Conservation (phyloP, 2,329 filamentous ascomycete species). For the Davidsoniella eucalypti region DNA sequence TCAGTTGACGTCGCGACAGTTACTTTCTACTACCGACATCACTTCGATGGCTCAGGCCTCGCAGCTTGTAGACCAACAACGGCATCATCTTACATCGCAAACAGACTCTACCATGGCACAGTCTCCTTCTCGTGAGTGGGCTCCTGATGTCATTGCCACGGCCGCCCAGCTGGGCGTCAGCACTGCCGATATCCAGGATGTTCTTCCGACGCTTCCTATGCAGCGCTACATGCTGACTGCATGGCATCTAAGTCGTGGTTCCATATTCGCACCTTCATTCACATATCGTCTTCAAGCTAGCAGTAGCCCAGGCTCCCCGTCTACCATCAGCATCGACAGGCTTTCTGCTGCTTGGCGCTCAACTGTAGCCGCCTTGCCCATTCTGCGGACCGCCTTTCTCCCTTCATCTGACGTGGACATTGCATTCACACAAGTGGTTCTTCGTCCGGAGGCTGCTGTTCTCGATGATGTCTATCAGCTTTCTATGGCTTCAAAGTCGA, state of each 20-base stretch:
- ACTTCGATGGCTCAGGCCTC: constrained; percentile 19
- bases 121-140: not conserved
- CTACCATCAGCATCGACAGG: constrained; percentile 21
- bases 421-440: constrained; percentile 48
- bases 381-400: constrained; percentile 54
- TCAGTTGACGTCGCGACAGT: constrained; percentile 49
- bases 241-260: constrained; percentile 52
- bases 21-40: constrained; percentile 54
- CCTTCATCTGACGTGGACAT: constrained; percentile 27
- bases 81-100: not conserved
- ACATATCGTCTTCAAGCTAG: constrained; percentile 30
- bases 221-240: constrained; percentile 66
- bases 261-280: constrained; percentile 61
- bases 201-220: constrained; percentile 57
- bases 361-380: constrained; percentile 38
- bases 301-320: not conserved
- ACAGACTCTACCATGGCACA: not conserved
- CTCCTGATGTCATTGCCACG: not conserved
- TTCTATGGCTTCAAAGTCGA: not conserved
- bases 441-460: constrained; percentile 20
- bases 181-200: constrained; percentile 29
- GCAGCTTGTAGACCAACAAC: not conserved
- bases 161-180: constrained; percentile 19
- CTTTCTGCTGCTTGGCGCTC: constrained; percentile 44
- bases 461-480: not conserved